Base-by-base conservation (phyloP, 2,329 filamentous ascomycete species). In the Penicillium brevicompactum region DNA sequence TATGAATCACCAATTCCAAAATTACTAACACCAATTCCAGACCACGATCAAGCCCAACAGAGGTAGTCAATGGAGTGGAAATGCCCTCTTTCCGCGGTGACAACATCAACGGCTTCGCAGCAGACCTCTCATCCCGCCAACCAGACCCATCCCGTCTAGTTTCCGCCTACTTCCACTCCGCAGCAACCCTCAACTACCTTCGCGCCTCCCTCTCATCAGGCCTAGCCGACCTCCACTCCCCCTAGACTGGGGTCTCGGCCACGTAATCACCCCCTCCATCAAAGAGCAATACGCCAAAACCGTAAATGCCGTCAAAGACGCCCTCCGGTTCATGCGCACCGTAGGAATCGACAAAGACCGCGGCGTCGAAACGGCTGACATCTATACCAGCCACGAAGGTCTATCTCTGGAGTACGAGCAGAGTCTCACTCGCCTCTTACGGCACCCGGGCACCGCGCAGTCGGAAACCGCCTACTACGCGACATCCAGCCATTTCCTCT, bases 371-470 rank as follows among this genome's bases (percentile, higher is more conserved):
- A 96, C 92, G 1, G 91, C 97, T 37, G 94, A 99, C 69, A 84
- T 99, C 46, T 99, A 88, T 82, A 97, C 93, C 18, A 95, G 90
- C 68, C 94, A 99, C 73, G 94, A 99, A 74, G 94, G 92, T 4
- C 84, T 99, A 18, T 84, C 97, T 1, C 85, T 99, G 8, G 92
- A 97, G 72, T 99, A 99, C 74, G 94, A 99, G 73, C 87, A 97
- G 75, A 85, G 86, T 48, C 80, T 99, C 42, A 97, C 93, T 1
- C 84, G 94, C 9, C 80, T 86, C 21, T 82, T 95, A 55, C 87
- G 85, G 45, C 54, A 66, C 61, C 58, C 69, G 52, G 42, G 31
- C 47, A 32, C 42, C 6, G 30, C 49, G 3, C 1, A 38, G 8
- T 16, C 53, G 2, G 49, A 43, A 5, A 55, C 52, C 7, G 86